phyloP scores from a whole-genome alignment of 805 yeast genomes.

The Saturnispora zaruensis region DNA sequence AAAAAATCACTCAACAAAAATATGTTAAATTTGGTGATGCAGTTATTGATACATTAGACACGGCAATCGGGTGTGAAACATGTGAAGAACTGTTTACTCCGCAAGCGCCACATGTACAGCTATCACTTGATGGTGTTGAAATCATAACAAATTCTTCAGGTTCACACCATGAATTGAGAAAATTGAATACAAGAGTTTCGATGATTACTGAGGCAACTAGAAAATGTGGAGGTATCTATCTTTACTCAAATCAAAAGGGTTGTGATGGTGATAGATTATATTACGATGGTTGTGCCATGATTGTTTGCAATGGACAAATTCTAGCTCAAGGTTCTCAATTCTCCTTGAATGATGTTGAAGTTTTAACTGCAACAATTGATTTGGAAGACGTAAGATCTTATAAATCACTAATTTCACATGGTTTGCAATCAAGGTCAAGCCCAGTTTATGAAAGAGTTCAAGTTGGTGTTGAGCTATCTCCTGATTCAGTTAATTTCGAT shows the following conservation, averaged over 20 bases:
- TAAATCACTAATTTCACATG: conserved; percentile 65
- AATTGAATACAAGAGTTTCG: conserved; percentile 74
- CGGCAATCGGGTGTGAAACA: conserved; percentile 94
- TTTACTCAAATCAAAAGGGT: conserved; percentile 92
- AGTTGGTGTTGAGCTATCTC: conserved; percentile 60
- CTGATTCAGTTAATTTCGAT: conserved; percentile 49
- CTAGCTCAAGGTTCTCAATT: conserved; percentile 94
- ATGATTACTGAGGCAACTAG: conserved; percentile 87
- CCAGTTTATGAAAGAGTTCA: conserved; percentile 46
- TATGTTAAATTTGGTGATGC: conserved; percentile 77
- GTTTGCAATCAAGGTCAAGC: conserved; percentile 49
- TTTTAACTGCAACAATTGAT: conserved; percentile 89
- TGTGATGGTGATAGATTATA: conserved; percentile 97
- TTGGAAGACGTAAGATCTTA: conserved; percentile 83
- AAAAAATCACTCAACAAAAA: conserved; percentile 54
- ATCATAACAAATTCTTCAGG: conserved; percentile 94
- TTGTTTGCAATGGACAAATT: conserved; percentile 84
- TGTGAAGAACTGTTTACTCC: conserved; percentile 98
- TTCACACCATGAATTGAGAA: conserved; percentile 93
- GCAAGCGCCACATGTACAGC: conserved; percentile 83
- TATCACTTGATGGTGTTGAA: conserved; percentile 96
- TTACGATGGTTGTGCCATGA: conserved; percentile 95
- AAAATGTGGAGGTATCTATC: conserved; percentile 92
- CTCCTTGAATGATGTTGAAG: conserved; percentile 85
- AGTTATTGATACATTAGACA: conserved; percentile 71